Base-by-base conservation (phyloP, 768 basidiomycete genomes). In the Fistulinella prunicolor region DNA sequence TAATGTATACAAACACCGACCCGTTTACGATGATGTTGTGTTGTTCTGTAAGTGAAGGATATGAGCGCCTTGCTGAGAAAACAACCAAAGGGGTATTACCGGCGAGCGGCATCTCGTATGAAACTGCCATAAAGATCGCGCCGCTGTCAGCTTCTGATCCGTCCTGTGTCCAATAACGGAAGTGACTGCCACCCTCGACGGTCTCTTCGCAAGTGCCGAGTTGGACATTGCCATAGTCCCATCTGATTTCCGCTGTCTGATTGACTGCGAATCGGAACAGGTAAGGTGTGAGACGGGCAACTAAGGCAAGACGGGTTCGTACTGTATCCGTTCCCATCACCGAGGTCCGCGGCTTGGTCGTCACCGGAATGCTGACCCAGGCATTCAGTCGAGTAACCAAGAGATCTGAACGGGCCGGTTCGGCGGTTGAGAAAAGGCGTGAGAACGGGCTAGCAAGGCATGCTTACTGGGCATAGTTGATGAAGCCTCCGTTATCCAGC, bases 191-290 rank as follows among this genome's bases (percentile, higher is more conserved):
- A 2, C 93, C 93, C 55, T 88, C 62, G 35, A 94, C 77, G 2
- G 89, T 88, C 67, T 96, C 93, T 56, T 78, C 70, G 67, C 94
- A 95, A 1, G 92, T 80, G 0, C 94, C 94, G n/a, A 94, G 66
- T 43, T 81, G 71, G 1, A 83, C 79, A 57, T 95, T 82, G 8
- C 81, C 82, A 63, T 89, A 97, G 61, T 93, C 79, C 79, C 81
- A 93, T 29, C 94, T 78, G 21, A 94, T 81, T n/a, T 85, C 86
- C 8, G 82, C 81, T 0, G 86, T 86, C 63, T 96, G 84, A 63
- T 92, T 89, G 50, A 75, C 89, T 91, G 61, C n/a, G 17, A 28
- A 13, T 26, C 23, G 35, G 20, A 30, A 28, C 23, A 38, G 34
- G 38, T 56, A 35, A 50, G 49, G 17, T 28, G 28, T 28, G 17